Percentiles rank a stretch among this genome's conserved stretches.
Evolutionary conservation across 2,329 filamentous ascomycete genomes (phyloP).

Genomic region (Trichoderma oligosporum): DNA sequence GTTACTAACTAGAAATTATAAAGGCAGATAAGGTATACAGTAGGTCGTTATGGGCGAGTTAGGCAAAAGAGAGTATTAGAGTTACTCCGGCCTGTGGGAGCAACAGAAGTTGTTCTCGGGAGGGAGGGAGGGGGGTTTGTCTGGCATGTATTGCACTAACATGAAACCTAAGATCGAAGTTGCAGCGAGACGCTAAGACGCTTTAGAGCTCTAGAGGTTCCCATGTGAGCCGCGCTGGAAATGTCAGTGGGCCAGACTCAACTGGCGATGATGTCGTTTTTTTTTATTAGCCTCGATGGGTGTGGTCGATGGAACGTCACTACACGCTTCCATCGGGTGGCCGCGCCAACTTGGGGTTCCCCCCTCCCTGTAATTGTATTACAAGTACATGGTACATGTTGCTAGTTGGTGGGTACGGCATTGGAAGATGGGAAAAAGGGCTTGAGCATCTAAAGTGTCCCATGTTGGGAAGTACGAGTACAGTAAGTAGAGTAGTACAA

Average conservation of each 20-base stretch:
- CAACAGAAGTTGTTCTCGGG: neutral
- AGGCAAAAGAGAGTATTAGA: neutral
- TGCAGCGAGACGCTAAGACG: conserved; percentile 8
- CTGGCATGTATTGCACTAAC: conserved; percentile 17
- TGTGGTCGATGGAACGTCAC: conserved; percentile 27
- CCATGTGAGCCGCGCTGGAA: conserved; percentile 13
- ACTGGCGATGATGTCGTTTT: neutral
- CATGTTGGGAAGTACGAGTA: no score
- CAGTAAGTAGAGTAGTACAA: no score
- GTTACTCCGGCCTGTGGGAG: neutral
- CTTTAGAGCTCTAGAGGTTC: neutral
- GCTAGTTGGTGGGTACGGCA: neutral
- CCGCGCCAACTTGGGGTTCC: neutral
- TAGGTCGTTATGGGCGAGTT: neutral
- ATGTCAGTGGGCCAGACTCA: conserved; percentile 1
- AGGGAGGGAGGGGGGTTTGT: neutral
- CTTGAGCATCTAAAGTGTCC: no score
- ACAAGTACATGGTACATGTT: no score
- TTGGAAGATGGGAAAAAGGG: no score
- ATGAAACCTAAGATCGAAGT: neutral
- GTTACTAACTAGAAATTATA: no score
- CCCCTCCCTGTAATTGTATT: neutral
- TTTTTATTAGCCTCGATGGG: no score
- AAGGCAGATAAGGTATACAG: neutral
- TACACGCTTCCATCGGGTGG: conserved; percentile 20